Percentiles rank a stretch among this genome's conserved stretches.
phyloP scores from a whole-genome alignment of 306 rosid species.

The Macrotyloma uniflorum region DNA sequence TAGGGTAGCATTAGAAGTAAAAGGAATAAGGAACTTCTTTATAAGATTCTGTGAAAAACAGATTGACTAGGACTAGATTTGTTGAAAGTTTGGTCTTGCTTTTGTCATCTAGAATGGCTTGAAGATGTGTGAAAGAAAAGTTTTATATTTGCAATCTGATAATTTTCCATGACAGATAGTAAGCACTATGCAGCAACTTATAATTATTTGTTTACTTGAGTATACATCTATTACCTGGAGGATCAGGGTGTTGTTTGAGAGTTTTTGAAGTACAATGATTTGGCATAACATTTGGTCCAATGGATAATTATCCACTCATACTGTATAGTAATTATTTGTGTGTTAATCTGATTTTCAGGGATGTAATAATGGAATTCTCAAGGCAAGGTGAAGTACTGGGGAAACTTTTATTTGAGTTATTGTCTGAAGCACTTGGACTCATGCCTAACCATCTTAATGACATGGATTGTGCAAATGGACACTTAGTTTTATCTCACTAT shows the following conservation, averaged over 20 bases:
- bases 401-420: conserved; percentile 41
- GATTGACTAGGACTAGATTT: no score
- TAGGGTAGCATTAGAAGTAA: no score
- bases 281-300: neutral
- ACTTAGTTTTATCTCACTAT: conserved; percentile 43
- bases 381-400: conserved; percentile 40
- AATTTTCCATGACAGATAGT: neutral
- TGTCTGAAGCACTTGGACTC: conserved; percentile 66
- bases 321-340: neutral
- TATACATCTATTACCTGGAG: neutral
- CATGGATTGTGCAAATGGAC: conserved; percentile 49
- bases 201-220: neutral
- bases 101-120: no score
- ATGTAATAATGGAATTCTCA: conserved; percentile 41
- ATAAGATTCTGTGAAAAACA: no score
- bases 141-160: no score
- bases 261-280: neutral
- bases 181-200: neutral
- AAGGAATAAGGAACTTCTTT: no score
- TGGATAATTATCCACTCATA: neutral
- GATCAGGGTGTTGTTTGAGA: neutral
- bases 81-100: no score
- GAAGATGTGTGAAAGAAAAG: no score
- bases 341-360: conserved; percentile 30
- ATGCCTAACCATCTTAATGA: conserved; percentile 40